phyloP scores from a whole-genome alignment of 179 eudicot genomes.

The Spergularia azorica region DNA sequence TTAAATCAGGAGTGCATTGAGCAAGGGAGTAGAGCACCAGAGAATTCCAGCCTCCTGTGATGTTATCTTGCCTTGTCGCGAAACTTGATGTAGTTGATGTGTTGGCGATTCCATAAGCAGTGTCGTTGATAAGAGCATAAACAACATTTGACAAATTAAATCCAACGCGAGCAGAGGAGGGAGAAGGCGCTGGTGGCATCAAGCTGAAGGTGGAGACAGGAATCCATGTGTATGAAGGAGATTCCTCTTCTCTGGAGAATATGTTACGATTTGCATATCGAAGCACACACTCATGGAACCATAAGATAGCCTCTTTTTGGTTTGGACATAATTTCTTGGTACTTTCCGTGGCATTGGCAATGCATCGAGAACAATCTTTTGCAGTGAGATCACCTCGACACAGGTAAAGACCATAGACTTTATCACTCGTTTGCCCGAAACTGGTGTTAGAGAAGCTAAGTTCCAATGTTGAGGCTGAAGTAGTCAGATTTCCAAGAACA shows the following conservation, averaged over 20 bases:
- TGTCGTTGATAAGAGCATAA: background rate
- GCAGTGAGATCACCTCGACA: background rate
- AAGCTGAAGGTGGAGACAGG: background rate
- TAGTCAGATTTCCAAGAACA: no score
- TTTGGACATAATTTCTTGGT: background rate
- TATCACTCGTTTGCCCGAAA: background rate
- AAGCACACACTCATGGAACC: conserved; percentile 23
- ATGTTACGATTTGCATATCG: conserved; percentile 23
- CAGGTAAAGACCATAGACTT: conserved; percentile 4
- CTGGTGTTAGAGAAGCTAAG: no score
- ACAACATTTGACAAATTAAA: background rate
- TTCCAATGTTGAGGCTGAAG: no score
- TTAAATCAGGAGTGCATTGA: conserved; percentile 24
- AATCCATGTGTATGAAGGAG: background rate
- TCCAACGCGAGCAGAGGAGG: background rate
- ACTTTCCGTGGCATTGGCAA: background rate
- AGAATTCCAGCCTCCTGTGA: conserved; percentile 7
- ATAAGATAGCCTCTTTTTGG: conserved; percentile 1
- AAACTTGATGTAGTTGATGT: background rate
- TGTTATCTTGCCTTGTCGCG: conserved; percentile 8
- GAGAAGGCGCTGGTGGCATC: background rate
- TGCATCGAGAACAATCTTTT: background rate
- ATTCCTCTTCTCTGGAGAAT: conserved; percentile 14
- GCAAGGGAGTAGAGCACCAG: conserved; percentile 17
- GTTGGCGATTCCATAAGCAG: background rate